Evolutionary conservation across 768 basidiomycete species (phyloP), one percentile per base, ranked within the genome.

Genomic region (Hygrophoropsis aurantiaca): DNA sequence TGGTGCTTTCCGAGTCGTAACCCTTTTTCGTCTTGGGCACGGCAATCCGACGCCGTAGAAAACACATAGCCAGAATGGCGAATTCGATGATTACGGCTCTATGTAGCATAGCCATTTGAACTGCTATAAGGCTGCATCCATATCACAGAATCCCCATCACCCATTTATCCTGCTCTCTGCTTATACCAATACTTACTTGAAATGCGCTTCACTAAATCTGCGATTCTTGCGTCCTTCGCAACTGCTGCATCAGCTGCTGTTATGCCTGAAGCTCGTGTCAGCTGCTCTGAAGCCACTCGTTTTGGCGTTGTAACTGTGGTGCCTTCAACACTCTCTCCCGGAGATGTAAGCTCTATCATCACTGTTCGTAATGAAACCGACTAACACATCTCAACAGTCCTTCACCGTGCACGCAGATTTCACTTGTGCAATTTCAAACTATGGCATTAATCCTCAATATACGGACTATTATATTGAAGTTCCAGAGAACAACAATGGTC

Each of bases 381-480:
- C 41, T 30, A 9, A 42, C 18, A 16, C 7, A 6, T 38, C 36
- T 16, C 7, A 38, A 38, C 6, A 38, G 36, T 7, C 36, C 16
- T 20, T 42, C 19, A 19, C 16, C 15, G 23, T 42, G 16, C 8
- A 8, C 10, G 18, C 25, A 7, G 27, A 45, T 33, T 37, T 45
- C 44, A 45, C 30, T 15, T 45, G 44, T 33, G 15, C 44, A 2
- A 18, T 45, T 15, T 15, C 39, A 15, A 8, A 37, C 8, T 21
- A 10, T 3, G 44, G 34, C 19, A 39, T 45, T 19, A 18, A 24
- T 20, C 44, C 44, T n/a, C 15, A 3, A 19, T 45, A 24, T 33
- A 32, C 27, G 39, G 44, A 45, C 34, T 45, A 45, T 33, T 45
- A 45, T 27, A 45, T 45, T 3, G 44, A 45, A 37, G 44, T 45